Base-by-base conservation (phyloP, 345 rosid species). In the Populus ilicifolia region DNA sequence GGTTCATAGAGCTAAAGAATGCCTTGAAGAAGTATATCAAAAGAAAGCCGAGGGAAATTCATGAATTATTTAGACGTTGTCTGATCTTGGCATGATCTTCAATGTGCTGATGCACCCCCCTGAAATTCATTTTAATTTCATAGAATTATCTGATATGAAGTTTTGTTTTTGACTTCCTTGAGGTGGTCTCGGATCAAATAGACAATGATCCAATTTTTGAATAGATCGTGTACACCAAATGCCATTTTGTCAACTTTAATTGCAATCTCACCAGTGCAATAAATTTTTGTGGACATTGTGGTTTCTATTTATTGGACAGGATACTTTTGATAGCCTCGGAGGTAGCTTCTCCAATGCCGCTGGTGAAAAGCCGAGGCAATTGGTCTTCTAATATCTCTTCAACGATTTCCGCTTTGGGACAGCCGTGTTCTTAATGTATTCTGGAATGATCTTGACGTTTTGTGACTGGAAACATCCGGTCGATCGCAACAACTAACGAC, bases 1-100 rank as follows among this genome's bases (percentile, higher is more conserved):
- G 88, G 96, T 93, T 82, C 96, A 77, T 80, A 84, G 91, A 76
- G 98, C 98, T 29, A 94, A 94, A 77, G 98, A 93, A 82, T 91
- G 97, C 84, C 78, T 94, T 69, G 97, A 93, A 81, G 80, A 70
- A 72, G 80, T 73, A 50, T 84, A 81, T 72, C 79, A 71, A 74
- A 84, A 81, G 80, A 80, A 80, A 80, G 41, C 78, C 41, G 68
- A 80, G 76, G 83, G 69, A 0, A 66, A 59, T 70, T 29, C 70
- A 36, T 79, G 73, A 78, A 14, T 12, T 23, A 23, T 18, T 67
- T 21, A 35, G 44, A 62, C 54, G 21, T 39, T 14, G 6, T 14
- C 54, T 48, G 38, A 33, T 17, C 50, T 9, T 21, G 3, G 4
- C 33, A 25, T 43, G 5, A 10, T 44, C 30, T 14, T 54, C 46